A percentile compares a stretch with the other conserved stretches of the same genome.
phyloP scores from a whole-genome alignment of 108 stramenopile genomes.

The Cafeteria roenbergensis region DNA sequence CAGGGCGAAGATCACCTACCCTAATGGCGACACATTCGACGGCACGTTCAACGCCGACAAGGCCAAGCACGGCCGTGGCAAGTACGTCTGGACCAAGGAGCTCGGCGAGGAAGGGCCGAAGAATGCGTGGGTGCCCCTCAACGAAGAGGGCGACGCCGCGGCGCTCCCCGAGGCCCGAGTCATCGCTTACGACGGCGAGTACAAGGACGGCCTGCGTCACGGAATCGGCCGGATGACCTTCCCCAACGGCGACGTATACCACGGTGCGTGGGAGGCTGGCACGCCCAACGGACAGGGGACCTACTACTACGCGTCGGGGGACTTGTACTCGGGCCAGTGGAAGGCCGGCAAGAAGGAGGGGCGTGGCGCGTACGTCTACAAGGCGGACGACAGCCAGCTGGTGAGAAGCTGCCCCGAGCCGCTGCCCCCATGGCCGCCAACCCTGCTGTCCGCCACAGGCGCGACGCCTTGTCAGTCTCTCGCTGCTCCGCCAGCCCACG shows the following conservation, averaged over 20 bases:
- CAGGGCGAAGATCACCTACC: constrained; percentile 28
- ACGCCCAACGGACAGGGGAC: constrained; percentile 23
- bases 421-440: too few relatives aligned
- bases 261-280: constrained; percentile 36
- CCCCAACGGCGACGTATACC: constrained; percentile 39
- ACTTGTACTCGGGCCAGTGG: constrained; percentile 38
- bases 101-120: constrained; percentile 26
- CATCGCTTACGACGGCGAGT: constrained; percentile 34
- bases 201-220: constrained; percentile 32
- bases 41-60: constrained; percentile 36
- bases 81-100: constrained; percentile 32
- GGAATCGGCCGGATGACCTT: constrained; percentile 36
- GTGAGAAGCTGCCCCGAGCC: too few relatives aligned
- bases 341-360: constrained; percentile 28
- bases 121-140: constrained; percentile 6
- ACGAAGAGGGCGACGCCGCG: constrained; percentile 11
- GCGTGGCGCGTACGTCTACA: constrained; percentile 32
- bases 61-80: constrained; percentile 34
- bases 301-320: constrained; percentile 34
- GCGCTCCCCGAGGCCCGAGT: neutral
- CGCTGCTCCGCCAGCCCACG: too few relatives aligned
- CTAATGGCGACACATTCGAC: constrained; percentile 35
- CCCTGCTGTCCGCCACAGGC: too few relatives aligned
- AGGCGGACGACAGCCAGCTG: constrained; percentile 27
- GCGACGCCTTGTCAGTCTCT: too few relatives aligned